Base-by-base conservation (phyloP, 345 rosid genomes). In the Raphanus raphanistrum region DNA sequence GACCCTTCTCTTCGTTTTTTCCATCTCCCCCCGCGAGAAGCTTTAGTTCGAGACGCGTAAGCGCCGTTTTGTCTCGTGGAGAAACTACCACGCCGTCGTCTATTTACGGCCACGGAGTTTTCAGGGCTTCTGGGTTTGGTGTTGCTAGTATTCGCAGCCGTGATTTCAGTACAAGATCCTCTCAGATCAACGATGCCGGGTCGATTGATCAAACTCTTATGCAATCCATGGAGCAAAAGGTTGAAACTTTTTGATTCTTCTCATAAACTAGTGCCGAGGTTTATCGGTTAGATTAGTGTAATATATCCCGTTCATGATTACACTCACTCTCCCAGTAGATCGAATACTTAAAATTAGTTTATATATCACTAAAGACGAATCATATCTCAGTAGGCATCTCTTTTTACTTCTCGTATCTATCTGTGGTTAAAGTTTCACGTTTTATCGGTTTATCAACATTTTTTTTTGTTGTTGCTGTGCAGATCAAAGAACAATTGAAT, bases 151-250 rank as follows among this genome's bases (percentile, higher is more conserved):
- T 68, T 65, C 81, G 83, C 29, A 77, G 27, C 31, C 85, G 84
- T 26, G 67, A 81, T 35, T 84, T 90, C 81, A 81, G 74, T 72
- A 70, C 82, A 1, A 81, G 83, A 81, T 90, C 97, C 55, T 82
- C 97, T 38, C 81, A 88, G 38, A 88, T 92, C 68, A 94, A 88
- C 64, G 97, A 88, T 71, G 85, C 95, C 79, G 97, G 97, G 13
- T 92, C 97, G 35, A 86, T 94, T 64, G 95, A 90, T 82, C 86
- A 86, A 60, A 88, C 98, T 62, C 92, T 90, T 70, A 92, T 94
- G 88, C 88, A 84, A 79, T 90, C 98, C 61, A 94, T 92, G 98
- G 91, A 89, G 85, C 84, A 70, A 62, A 94, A 92, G 92, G 98
- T 94, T n/a, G 8, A 17, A 64, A 63, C 54, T 66, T 82, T n/a